Conservation (phyloP, 2,329 filamentous ascomycete genomes). For the Diaporthe batatas region DNA sequence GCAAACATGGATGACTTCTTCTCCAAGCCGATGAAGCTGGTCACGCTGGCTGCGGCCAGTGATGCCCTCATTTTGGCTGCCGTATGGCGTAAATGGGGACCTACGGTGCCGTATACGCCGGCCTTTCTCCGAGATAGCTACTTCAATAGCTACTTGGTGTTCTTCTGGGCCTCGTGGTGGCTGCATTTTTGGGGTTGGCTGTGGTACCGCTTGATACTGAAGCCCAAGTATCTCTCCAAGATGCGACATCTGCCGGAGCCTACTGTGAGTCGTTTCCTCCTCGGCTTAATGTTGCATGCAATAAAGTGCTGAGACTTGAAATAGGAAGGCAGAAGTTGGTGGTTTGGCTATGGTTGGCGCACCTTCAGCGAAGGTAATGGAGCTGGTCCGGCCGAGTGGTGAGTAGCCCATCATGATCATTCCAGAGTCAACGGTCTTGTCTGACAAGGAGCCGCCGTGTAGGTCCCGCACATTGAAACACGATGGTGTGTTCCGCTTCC, state of each 20-base stretch:
- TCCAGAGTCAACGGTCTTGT: neutral
- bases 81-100: slow-evolving; percentile 13
- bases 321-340: slow-evolving; percentile 21
- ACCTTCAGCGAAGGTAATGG: slow-evolving; percentile 19
- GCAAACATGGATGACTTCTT: slow-evolving; percentile 20
- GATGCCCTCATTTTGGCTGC: slow-evolving; percentile 14
- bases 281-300: neutral
- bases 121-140: neutral
- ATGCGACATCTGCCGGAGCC: slow-evolving; percentile 11
- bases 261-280: neutral
- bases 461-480: slow-evolving; percentile 20
- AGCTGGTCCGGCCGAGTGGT: slow-evolving; percentile 22
- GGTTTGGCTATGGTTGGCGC: slow-evolving; percentile 6
- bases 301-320: neutral
- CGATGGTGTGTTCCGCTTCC: slow-evolving; percentile 9
- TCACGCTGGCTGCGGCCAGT: slow-evolving; percentile 9
- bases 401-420: neutral
- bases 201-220: slow-evolving; percentile 28
- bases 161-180: slow-evolving; percentile 19
- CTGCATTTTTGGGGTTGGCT: slow-evolving; percentile 5
- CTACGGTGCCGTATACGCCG: slow-evolving; percentile 12
- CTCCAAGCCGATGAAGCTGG: slow-evolving; percentile 25
- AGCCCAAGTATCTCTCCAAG: slow-evolving; percentile 30
- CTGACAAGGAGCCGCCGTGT: neutral
- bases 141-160: slow-evolving; percentile 8